These are phyloP conservation scores for Hyaloscypha finlandica DNA, from an alignment of 495 filamentous ascomycete genomes.

Conservation along the genomic window DNA sequence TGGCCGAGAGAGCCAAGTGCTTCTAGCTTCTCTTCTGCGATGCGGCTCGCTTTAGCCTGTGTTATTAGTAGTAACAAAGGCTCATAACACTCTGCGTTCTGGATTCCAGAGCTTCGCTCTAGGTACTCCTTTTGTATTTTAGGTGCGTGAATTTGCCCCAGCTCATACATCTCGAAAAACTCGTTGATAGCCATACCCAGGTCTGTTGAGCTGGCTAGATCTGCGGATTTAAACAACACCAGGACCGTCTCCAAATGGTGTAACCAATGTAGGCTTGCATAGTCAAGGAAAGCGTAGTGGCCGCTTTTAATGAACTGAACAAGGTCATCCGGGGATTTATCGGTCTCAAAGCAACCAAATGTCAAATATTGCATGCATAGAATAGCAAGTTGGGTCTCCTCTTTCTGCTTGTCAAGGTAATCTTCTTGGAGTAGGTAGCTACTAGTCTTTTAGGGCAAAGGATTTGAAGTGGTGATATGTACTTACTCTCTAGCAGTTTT, in stretches of 20 bases:
- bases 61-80: slow-evolving; percentile 27
- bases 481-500: slow-evolving; percentile 46
- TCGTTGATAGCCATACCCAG: slow-evolving; percentile 28
- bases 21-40: slow-evolving; percentile 30
- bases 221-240: neutral
- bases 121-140: slow-evolving; percentile 10
- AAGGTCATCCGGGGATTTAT: slow-evolving; percentile 25
- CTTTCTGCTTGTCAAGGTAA: slow-evolving; percentile 24
- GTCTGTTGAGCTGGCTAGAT: slow-evolving; percentile 8
- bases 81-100: slow-evolving; percentile 18
- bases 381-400: slow-evolving; percentile 36
- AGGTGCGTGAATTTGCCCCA: slow-evolving; percentile 7
- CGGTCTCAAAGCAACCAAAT: slow-evolving; percentile 33
- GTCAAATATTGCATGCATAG: slow-evolving; percentile 39
- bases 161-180: slow-evolving; percentile 31
- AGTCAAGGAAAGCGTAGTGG: slow-evolving; percentile 41
- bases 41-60: slow-evolving; percentile 32
- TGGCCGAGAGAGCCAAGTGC: slow-evolving; percentile 30
- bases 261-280: slow-evolving; percentile 41
- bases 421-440: slow-evolving; percentile 28
- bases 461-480: slow-evolving; percentile 17
- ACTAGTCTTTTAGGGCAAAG: neutral
- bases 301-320: slow-evolving; percentile 27
- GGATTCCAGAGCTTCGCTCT: slow-evolving; percentile 21
- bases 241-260: slow-evolving; percentile 35